Percentiles rank a stretch among this genome's conserved stretches.
phyloP scores from a whole-genome alignment of 2,329 filamentous ascomycete genomes.

The Trichophyton verrucosum region DNA sequence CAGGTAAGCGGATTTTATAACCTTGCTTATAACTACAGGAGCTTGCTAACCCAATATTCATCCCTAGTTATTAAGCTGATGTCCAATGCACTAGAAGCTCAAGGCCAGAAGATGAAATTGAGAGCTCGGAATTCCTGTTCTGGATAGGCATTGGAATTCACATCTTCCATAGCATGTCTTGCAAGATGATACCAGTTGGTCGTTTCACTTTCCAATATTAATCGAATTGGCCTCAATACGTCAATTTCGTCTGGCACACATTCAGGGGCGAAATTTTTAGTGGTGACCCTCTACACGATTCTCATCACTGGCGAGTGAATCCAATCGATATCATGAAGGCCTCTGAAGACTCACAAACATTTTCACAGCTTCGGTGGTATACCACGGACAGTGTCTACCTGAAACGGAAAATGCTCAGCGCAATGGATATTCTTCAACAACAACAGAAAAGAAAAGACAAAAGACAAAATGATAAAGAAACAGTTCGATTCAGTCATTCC shows the following conservation, averaged over 20 bases:
- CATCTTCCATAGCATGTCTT: neutral
- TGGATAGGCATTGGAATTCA: neutral
- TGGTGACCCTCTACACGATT: too few species aligned
- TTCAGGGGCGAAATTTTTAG: neutral
- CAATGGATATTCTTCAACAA: neutral
- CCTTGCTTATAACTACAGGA: neutral
- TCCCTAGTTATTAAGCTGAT: constrained; percentile 53
- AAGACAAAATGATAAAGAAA: neutral
- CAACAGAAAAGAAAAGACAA: neutral
- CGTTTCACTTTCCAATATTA: neutral
- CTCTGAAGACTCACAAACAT: too few species aligned
- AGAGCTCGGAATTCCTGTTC: constrained; percentile 33
- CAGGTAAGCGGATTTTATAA: constrained; percentile 46
- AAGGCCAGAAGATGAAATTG: constrained; percentile 51
- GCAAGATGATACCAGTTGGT: too few species aligned
- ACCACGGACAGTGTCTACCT: neutral
- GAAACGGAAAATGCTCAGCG: neutral
- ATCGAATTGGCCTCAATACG: neutral
- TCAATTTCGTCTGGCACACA: neutral
- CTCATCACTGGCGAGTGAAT: too few species aligned
- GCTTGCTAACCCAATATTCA: neutral
- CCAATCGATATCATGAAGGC: too few species aligned
- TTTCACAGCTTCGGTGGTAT: too few species aligned
- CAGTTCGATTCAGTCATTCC: neutral
- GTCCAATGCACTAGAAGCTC: constrained; percentile 52